Percentiles rank a stretch among this genome's conserved stretches.
Evolutionary conservation across 1,139 yeast genomes (phyloP).

Genomic region (Nakaseomyces uthaithaninus): DNA sequence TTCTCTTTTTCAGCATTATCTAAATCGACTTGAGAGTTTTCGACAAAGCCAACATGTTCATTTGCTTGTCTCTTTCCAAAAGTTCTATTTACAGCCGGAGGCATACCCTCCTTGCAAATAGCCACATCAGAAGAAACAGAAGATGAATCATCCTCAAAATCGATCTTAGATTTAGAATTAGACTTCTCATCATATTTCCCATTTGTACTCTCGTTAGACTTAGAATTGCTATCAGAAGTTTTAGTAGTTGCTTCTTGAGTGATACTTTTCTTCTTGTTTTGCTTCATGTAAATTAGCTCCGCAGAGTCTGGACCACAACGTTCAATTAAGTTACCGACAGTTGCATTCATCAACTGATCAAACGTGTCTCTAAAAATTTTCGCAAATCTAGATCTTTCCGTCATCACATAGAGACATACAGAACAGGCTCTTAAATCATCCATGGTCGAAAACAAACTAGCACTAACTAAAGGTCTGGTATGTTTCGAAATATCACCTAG

Average conservation of each 20-base stretch:
- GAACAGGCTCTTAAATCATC: conserved; percentile 56
- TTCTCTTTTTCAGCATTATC: conserved; percentile 40
- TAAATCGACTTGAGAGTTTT: conserved; percentile 34
- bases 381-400: conserved; percentile 54
- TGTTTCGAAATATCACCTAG: conserved; percentile 47
- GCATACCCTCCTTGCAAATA: conserved; percentile 36
- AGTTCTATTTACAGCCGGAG: conserved; percentile 45
- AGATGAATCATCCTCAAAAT: conserved; percentile 6
- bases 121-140: neutral
- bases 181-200: conserved; percentile 2
- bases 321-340: conserved; percentile 45
- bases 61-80: conserved; percentile 30
- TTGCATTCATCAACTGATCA: conserved; percentile 52
- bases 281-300: conserved; percentile 36
- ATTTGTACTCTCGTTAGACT: neutral
- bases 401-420: conserved; percentile 49
- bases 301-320: conserved; percentile 51
- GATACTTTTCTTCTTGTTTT: conserved; percentile 4
- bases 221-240: neutral
- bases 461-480: conserved; percentile 47
- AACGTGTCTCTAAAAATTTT: conserved; percentile 51
- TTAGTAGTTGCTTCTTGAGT: conserved; percentile 4
- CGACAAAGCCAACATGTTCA: conserved; percentile 29
- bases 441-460: conserved; percentile 42
- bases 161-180: conserved; percentile 5